Base-by-base conservation (phyloP, 768 basidiomycete genomes). In the Sarcomyxa edulis region DNA sequence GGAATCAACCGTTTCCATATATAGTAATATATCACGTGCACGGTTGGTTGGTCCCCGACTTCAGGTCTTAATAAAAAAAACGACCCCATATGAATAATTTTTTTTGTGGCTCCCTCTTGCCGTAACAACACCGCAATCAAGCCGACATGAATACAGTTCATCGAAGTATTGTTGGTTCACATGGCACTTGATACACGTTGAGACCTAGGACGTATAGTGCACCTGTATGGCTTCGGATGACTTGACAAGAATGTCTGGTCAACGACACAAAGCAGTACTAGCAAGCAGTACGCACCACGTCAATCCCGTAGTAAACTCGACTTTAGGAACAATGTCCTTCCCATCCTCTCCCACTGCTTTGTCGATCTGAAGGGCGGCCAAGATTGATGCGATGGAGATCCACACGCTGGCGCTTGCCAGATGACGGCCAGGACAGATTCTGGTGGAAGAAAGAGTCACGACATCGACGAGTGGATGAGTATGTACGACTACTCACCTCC, bases 401-500 rank as follows among this genome's bases (percentile, higher is more conserved):
- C 73, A 77, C 21, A 65, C 43, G 2, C 70, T 68, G 4, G 61
- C 61, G 36, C 72, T 67, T 39, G 68, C 66, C 20, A 78, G 60
- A 48, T 72, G 54, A 20, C 48, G 35, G 4, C 76, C 76, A 0
- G 72, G 72, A 46, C 74, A 78, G 5, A 69, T 65, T 21, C 71
- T 53, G 22, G 12, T 15, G 6, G 19, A 22, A 28, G 16, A 27
- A 25, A 10, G 18, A 35, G 16, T 11, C 27, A 7, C 12, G 12
- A 19, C 12, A 20, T n/a, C 14, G n/a, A 15, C 20, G 22, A n/a
- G 3, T 8, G 21, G 35, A 24, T 21, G 21, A 5, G 10, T n/a
- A n/a, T n/a, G n/a, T n/a, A 36, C 19, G 22, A 24, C 10, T 25
- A n/a, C 37, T 16, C 7, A 38, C 37, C 37, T 38, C n/a, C 37